A percentile compares a stretch with the other conserved stretches of the same genome.
Evolutionary conservation across 1,284 basidiomycete species (phyloP).

Genomic region (Inonotus obliquus): DNA sequence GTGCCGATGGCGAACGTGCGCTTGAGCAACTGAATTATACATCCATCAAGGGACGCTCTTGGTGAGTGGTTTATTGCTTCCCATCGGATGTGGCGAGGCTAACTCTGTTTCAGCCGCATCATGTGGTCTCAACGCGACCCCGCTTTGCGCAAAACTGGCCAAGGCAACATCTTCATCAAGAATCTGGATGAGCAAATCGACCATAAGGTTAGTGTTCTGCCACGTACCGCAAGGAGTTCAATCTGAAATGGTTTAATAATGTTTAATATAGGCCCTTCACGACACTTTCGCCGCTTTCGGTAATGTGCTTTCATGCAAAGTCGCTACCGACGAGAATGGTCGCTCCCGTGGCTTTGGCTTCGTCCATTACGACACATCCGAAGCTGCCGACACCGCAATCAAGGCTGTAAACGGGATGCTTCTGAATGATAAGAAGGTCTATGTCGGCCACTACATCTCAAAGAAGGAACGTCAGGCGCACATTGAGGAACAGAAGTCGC

Average conservation of each 20-base stretch:
- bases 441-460: constrained; percentile 96
- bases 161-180: constrained; percentile 99
- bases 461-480: constrained; percentile 98
- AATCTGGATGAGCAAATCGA: constrained; percentile 98
- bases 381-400: constrained; percentile 95
- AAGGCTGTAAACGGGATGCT: constrained; percentile 99
- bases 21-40: constrained; percentile 99
- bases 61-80: constrained; percentile 44
- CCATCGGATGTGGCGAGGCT: constrained; percentile 10
- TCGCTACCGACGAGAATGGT: constrained; percentile 91
- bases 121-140: constrained; percentile 99
- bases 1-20: constrained; percentile 95
- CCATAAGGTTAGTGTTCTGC: constrained; percentile 74
- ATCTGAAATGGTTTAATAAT: constrained; percentile 5
- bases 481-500: constrained; percentile 94
- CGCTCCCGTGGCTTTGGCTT: constrained; percentile 96
- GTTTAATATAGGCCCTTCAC: constrained; percentile 75
- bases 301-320: constrained; percentile 99
- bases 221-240: neutral
- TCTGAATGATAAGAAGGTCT: constrained; percentile 99
- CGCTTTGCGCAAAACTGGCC: constrained; percentile 97
- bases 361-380: constrained; percentile 98
- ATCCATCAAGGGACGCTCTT: constrained; percentile 96
- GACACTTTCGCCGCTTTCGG: constrained; percentile 99
- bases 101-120: constrained; percentile 70